Percentiles rank a stretch among this genome's conserved stretches.
Conservation (phyloP, 495 filamentous ascomycete species). For the Durotheca rogersii region DNA sequence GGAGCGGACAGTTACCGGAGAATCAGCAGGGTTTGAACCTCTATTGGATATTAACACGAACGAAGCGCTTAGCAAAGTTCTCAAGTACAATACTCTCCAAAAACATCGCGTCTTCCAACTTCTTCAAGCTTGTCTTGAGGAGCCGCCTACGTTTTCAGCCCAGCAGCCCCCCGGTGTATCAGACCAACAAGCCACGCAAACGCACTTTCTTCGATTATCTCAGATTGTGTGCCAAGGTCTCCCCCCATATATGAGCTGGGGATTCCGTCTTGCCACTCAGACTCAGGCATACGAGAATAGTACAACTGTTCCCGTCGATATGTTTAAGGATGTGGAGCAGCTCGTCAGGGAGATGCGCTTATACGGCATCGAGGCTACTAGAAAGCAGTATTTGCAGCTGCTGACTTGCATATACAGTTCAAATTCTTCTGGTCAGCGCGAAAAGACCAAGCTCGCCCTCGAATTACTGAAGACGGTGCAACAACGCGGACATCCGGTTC, state of each 20-base stretch:
- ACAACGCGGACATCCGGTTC: constrained; percentile 34
- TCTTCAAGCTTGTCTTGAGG: constrained; percentile 20
- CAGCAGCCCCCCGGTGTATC: not conserved
- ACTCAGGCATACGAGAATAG: constrained; percentile 15
- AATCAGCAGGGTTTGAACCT: constrained; percentile 1
- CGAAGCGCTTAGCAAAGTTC: constrained; percentile 9
- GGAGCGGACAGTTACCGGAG: not conserved
- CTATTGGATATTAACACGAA: constrained; percentile 14
- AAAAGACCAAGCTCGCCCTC: constrained; percentile 35
- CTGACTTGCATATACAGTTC: constrained; percentile 37
- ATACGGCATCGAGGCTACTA: constrained; percentile 36
- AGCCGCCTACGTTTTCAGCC: constrained; percentile 6
- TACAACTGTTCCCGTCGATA: not conserved
- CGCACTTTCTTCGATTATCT: constrained; percentile 31
- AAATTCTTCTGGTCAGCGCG: not conserved
- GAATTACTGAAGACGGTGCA: constrained; percentile 43
- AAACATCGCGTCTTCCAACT: constrained; percentile 30
- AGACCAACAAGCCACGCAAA: not conserved
- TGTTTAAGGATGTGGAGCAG: constrained; percentile 3
- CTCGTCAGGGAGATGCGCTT: constrained; percentile 33
- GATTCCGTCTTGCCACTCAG: constrained; percentile 33
- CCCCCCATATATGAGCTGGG: constrained; percentile 33
- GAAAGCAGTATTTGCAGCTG: constrained; percentile 35
- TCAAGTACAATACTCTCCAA: constrained; percentile 27
- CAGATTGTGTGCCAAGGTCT: constrained; percentile 28